Conservation (phyloP, 306 rosid species). For the Arachis hypogaea region DNA sequence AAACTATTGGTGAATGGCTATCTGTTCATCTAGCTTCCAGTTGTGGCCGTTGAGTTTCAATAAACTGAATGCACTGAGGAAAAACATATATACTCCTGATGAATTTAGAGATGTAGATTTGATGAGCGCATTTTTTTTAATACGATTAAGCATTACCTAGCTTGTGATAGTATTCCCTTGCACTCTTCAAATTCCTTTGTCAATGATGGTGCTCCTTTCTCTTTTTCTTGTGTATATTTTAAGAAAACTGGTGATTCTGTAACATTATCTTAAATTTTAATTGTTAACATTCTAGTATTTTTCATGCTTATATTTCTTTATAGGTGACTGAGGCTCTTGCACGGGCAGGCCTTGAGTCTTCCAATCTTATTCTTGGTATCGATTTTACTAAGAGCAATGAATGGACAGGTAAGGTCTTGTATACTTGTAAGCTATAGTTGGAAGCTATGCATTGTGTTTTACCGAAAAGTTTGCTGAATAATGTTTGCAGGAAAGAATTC, state of each 20-base stretch:
- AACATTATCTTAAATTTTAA: background rate
- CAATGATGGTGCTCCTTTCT: constrained; percentile 18
- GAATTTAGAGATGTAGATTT: constrained; percentile 17
- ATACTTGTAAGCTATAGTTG: background rate
- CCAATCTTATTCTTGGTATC: constrained; percentile 91
- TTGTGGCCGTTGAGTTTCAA: background rate
- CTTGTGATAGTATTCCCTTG: constrained; percentile 22
- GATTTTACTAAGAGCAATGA: constrained; percentile 98
- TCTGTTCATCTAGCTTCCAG: constrained; percentile 12
- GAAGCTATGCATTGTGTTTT: constrained; percentile 15
- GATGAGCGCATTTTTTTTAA: constrained; percentile 3
- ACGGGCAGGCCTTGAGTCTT: constrained; percentile 93
- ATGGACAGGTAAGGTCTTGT: constrained; percentile 79
- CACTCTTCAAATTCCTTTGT: constrained; percentile 18
- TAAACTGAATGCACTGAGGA: constrained; percentile 27
- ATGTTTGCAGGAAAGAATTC: constrained; percentile 63
- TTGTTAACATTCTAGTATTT: constrained; percentile 20
- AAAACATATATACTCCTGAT: constrained; percentile 15
- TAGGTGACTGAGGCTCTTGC: constrained; percentile 97
- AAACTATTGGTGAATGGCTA: constrained; percentile 4
- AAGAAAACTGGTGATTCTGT: background rate
- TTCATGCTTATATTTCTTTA: constrained; percentile 28
- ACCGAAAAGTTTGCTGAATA: constrained; percentile 48
- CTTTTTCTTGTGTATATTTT: constrained; percentile 18
- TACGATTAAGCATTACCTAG: constrained; percentile 15